These are phyloP conservation scores for Oenanthe sinensis DNA, from an alignment of 129 eudicot species.

Conservation along the genomic window DNA sequence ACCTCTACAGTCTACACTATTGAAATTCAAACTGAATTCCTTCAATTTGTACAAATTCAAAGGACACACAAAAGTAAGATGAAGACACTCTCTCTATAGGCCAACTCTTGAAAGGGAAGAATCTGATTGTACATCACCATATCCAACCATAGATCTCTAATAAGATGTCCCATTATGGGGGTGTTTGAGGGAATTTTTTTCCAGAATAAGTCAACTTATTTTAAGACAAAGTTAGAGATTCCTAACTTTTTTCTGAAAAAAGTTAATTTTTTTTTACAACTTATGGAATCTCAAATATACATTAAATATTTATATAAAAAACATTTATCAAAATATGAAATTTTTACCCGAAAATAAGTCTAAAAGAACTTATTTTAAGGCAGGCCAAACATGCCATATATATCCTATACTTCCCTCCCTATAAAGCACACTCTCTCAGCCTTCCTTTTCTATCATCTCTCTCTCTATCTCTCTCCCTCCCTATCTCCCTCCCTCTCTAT, in stretches of 20 bases:
- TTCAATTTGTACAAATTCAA: background rate
- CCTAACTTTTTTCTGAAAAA: too few species aligned
- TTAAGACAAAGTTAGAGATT: too few species aligned
- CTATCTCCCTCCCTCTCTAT: background rate
- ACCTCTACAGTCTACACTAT: background rate
- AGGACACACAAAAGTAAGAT: conserved; percentile 6
- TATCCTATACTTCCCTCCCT: conserved; percentile 17
- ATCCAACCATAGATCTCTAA: conserved; percentile 18
- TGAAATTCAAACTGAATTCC: background rate
- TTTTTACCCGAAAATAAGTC: too few species aligned
- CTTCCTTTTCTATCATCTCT: conserved; percentile 10
- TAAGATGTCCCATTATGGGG: conserved; percentile 14
- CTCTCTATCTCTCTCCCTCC: background rate
- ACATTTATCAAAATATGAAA: too few species aligned
- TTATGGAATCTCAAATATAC: too few species aligned
- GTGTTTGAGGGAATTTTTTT: too few species aligned
- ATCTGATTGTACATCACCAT: conserved; percentile 16
- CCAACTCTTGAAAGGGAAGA: conserved; percentile 9
- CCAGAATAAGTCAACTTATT: too few species aligned
- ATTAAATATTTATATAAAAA: too few species aligned
- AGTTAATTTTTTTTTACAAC: too few species aligned
- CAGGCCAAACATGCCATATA: too few species aligned
- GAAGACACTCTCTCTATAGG: conserved; percentile 15
- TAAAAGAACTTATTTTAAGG: too few species aligned
- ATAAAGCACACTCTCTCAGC: conserved; percentile 3